Base-by-base conservation (phyloP, 176 grass and related monocot genomes). In the Urochloa ruziziensis region DNA sequence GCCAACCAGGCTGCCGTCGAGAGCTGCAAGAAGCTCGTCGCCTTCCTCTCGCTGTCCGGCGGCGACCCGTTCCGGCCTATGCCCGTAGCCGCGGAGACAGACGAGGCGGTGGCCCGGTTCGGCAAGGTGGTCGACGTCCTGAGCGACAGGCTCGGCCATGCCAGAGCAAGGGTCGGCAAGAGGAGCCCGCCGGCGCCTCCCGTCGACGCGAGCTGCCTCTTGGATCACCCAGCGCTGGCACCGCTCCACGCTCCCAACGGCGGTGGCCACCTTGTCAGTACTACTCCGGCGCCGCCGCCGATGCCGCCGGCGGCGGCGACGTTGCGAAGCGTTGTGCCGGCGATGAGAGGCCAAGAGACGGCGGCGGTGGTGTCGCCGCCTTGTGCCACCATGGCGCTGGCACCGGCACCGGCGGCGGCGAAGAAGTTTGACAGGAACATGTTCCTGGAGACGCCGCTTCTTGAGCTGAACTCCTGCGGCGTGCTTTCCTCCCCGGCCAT, bases 1-100 rank as follows among this genome's bases (percentile, higher is more conserved):
- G 79, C 79, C 48, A 90, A 90, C 83, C 29, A 30, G 18, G 88
- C 79, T 7, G 88, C 88, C 2, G 83, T 90, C 79, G 73, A 78
- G 79, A 86, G 88, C 88, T 90, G 79, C 73, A 90, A 78, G 83
- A 86, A 67, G 73, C 74, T 90, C 57, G 84, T 86, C 65, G 49
- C 84, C 3, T 37, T 86, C 2, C 84, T 90, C 32, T 78, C 88
- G 37, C 73, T 40, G 16, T 68, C 84, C 39, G 59, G 47, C 13
- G 81, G 40, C n/a, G 80, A 86, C 32, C 74, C 88, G 2, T 83
- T 86, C 74, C 79, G 37, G 28, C 60, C 77, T 25, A 16, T 76
- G 49, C 48, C 66, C 39, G 84, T 78, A 15, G 88, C 62, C 6
- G 66, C 84, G 30, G 66, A 90, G 88, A 86, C 88, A 14, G 84